Evolutionary conservation across 345 rosid species (phyloP), one percentile per base, ranked within the genome.

Genomic region (Citrus trifoliata): DNA sequence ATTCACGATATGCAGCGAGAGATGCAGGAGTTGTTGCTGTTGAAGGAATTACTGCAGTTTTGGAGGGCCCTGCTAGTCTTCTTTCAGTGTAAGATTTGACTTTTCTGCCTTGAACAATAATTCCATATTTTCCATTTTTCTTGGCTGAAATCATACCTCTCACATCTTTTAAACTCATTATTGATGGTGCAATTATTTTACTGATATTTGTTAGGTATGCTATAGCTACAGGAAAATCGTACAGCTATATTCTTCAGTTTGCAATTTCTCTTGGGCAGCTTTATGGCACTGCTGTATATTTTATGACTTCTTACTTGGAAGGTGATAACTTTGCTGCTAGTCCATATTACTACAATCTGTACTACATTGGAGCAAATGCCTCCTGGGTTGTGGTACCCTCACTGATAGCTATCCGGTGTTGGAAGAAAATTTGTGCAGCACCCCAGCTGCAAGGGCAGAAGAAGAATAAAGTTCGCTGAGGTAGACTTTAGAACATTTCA

Each of bases 251-350:
- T 55, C 97, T 96, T 75, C 98, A 94, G 88, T 89, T 94, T 73
- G 93, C 91, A 7, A 85, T 96, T 62, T 94, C 95, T 7, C 81
- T 96, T 1, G 98, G 95, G 1, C 99, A 94, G 88, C 97, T 96
- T 28, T 96, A 96, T 59, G 99, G 99, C 80, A 88, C 92, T 81
- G 81, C 87, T 33, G 91, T 94, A 5, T 96, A 94, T 80, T 96
- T 88, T 88, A 73, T 94, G 66, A 94, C 97, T 32, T 84, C 99
- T 19, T 67, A 75, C 77, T 84, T 94, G 89, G 97, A 96, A 48
- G 98, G 99, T 14, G 95, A 93, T 80, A 86, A 91, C 86, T 94
- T 89, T 78, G 91, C 98, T 6, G 73, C 91, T 2, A 90, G 87
- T 84, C 72, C 88, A 0, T 86, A 79, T 51, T 86, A 92, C 82